Conservation (phyloP, 768 basidiomycete genomes). For the Gymnopilus junonius region DNA sequence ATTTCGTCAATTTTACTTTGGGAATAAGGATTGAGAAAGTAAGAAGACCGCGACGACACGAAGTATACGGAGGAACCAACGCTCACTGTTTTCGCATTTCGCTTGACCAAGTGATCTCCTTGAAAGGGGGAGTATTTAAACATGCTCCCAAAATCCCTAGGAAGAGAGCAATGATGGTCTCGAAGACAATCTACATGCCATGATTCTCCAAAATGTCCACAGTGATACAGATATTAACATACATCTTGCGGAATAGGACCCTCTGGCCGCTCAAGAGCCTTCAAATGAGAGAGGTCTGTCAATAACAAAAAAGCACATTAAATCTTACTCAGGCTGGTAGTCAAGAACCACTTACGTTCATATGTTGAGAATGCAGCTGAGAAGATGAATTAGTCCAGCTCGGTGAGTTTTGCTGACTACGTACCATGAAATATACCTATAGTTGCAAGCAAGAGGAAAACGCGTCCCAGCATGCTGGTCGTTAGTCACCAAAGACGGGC, state of each 20-base stretch:
- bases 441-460: conserved; percentile 50
- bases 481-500: not conserved
- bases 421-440: conserved; percentile 60
- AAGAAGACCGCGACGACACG: not conserved
- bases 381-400: conserved; percentile 3
- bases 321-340: not conserved
- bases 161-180: conserved; percentile 66
- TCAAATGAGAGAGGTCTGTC: conserved; percentile 79
- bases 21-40: not conserved
- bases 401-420: conserved; percentile 11
- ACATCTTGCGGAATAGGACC: conserved; percentile 69
- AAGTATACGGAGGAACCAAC: not conserved
- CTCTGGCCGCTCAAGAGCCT: conserved; percentile 75
- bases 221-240: conserved; percentile 14
- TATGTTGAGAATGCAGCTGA: conserved; percentile 82
- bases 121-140: conserved; percentile 67
- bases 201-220: not conserved
- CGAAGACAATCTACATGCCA: conserved; percentile 60
- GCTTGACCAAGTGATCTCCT: conserved; percentile 87
- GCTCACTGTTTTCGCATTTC: conserved; percentile 84
- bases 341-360: conserved; percentile 57
- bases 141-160: conserved; percentile 75
- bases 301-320: not conserved
- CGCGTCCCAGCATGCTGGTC: conserved; percentile 47
- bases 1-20: conserved; percentile 75